These are phyloP conservation scores for Ustilago vetiveriae DNA, from an alignment of 1,284 basidiomycete species.

Conservation along the genomic window DNA sequence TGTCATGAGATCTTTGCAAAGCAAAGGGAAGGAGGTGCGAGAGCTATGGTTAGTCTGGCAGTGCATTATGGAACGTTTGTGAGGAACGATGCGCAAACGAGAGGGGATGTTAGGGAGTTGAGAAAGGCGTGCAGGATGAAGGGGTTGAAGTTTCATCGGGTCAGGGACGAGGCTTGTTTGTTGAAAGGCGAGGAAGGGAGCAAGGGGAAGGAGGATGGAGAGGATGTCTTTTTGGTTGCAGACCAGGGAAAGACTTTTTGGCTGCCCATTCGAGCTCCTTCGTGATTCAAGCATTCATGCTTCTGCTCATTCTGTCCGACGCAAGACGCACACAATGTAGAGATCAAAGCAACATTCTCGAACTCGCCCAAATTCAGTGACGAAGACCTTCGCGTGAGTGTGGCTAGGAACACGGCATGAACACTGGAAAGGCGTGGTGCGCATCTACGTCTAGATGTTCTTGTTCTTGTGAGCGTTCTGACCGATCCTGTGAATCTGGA, in stretches of 20 bases:
- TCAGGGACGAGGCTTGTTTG: slow-evolving; percentile 14
- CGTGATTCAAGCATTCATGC: not conserved
- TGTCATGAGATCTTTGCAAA: slow-evolving; percentile 22
- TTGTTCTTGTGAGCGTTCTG: slow-evolving; percentile 33
- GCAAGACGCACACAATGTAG: no score
- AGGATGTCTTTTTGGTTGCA: slow-evolving; percentile 50
- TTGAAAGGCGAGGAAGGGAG: slow-evolving; percentile 1
- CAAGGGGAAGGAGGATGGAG: slow-evolving; percentile 3
- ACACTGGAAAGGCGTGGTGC: no score
- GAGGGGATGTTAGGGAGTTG: slow-evolving; percentile 48
- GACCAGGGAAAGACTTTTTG: slow-evolving; percentile 57
- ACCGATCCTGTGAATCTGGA: slow-evolving; percentile 40
- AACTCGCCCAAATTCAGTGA: no score
- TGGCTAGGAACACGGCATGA: no score
- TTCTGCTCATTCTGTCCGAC: not conserved
- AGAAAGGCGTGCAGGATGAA: slow-evolving; percentile 36
- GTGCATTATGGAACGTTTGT: slow-evolving; percentile 58
- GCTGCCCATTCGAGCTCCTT: slow-evolving; percentile 28
- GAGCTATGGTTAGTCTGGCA: slow-evolving; percentile 31
- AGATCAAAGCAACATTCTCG: no score
- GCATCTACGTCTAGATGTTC: no score
- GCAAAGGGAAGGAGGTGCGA: not conserved
- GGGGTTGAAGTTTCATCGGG: slow-evolving; percentile 17
- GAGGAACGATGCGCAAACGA: slow-evolving; percentile 49
- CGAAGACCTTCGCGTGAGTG: no score